Conservation (phyloP, 83 land plant species). For the Diphasiastrum complanatum region DNA sequence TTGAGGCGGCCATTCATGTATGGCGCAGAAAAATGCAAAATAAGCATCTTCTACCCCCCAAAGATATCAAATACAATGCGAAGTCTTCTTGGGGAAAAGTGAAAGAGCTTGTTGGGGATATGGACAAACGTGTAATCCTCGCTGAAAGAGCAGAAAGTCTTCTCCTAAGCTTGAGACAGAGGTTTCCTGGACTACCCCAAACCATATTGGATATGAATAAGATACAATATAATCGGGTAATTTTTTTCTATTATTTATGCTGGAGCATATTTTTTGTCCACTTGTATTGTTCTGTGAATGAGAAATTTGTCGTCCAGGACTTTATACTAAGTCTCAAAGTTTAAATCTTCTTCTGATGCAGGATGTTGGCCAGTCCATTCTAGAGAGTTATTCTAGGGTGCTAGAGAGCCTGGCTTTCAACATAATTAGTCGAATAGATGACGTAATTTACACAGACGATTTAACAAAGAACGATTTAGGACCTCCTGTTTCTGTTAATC, state of each 20-base stretch:
- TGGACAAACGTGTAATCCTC: constrained; percentile 41
- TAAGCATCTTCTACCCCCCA: not conserved
- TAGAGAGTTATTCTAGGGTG: constrained; percentile 17
- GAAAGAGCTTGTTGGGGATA: constrained; percentile 41
- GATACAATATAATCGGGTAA: constrained; percentile 64
- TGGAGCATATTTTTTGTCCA: not conserved
- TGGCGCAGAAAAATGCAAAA: constrained; percentile 33
- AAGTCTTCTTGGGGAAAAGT: constrained; percentile 32
- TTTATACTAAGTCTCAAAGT: not conserved
- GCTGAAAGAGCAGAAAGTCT: constrained; percentile 45
- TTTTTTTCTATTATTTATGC: not conserved
- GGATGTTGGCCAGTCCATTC: constrained; percentile 20
- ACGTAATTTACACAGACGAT: constrained; percentile 1
- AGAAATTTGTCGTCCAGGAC: not conserved
- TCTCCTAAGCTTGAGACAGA: constrained; percentile 38
- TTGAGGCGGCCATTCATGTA: constrained; percentile 51
- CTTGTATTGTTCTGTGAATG: not conserved
- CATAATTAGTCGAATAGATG: constrained; percentile 15
- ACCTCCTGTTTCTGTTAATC: no score
- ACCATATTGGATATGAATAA: constrained; percentile 60
- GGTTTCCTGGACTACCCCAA: constrained; percentile 63
- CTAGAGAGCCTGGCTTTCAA: constrained; percentile 17
- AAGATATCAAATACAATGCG: constrained; percentile 34
- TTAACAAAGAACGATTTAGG: no score
- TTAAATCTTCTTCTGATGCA: not conserved